phyloP scores from a whole-genome alignment of 78 protist genomes.

The Tieghemostelium lacteum region DNA sequence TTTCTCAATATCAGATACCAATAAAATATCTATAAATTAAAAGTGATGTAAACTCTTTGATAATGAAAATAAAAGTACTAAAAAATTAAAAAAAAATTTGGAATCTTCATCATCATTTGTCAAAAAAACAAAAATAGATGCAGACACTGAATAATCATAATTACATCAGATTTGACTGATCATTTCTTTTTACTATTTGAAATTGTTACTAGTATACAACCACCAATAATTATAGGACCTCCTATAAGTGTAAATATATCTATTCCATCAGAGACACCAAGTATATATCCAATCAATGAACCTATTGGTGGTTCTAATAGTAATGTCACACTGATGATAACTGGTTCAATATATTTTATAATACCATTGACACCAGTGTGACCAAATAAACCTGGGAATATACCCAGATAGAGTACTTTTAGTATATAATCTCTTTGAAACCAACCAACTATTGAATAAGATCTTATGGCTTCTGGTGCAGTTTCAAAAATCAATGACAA shows the following conservation, averaged over 20 bases:
- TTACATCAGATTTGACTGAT: no score
- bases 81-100: no score
- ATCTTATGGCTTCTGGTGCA: not conserved
- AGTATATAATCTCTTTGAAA: not conserved
- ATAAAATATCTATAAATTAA: no score
- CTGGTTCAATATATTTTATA: constrained; percentile 62
- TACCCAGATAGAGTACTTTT: constrained; percentile 39
- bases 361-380: constrained; percentile 79
- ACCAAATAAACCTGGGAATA: constrained; percentile 80
- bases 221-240: constrained; percentile 54
- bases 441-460: constrained; percentile 42
- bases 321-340: constrained; percentile 76
- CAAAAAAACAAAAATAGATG: no score
- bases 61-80: no score
- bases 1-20: no score
- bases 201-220: constrained; percentile 25
- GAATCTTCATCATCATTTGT: no score
- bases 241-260: constrained; percentile 52
- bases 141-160: no score
- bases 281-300: constrained; percentile 47
- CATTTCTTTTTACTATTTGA: constrained; percentile 1
- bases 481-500: constrained; percentile 35
- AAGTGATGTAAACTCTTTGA: no score
- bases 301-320: constrained; percentile 86
- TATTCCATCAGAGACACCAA: constrained; percentile 49